Base-by-base conservation (phyloP, 1,284 basidiomycete genomes). In the Amylostereum areolatum region DNA sequence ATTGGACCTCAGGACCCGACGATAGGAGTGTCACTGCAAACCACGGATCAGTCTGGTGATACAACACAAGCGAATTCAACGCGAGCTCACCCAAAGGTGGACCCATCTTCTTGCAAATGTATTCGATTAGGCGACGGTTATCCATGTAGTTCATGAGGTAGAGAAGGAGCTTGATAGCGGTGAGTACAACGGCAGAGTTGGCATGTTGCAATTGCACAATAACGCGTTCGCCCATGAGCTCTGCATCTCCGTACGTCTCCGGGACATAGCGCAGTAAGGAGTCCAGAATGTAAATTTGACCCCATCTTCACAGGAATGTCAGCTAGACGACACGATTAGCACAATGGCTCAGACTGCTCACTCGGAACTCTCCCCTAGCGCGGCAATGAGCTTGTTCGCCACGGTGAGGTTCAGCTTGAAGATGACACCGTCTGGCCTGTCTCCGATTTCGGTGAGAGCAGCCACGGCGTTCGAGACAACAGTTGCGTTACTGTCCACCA, bases 101-200 rank as follows among this genome's bases (percentile, higher is more conserved):
- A 0, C 94, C 94, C 84, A 99, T 95, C 71, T 97, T 97, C 65
- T 90, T 86, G 71, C 96, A 97, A 52, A 97, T 86, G 57, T 86
- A 79, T 51, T 96, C 88, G 49, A 97, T 89, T 41, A 93, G 72
- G 45, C 78, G 80, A 50, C 89, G 80, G 64, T 90, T 89, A 55
- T 93, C 89, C 86, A 99, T 98, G 68, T 99, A 99, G 68, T 99
- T 99, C 95, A 99, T 97, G 54, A 99, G 75, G 65, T 97, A 99
- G 18, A 99, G 73, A 30, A 98, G 79, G 43, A 92, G 86, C 71
- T 99, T 99, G 77, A 97, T 92, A 4, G 93, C 88, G 5, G 93
- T 94, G 41, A 97, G 74, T 7, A 96, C 91, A 28, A 97, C 92
- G 2, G 94, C 92, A n/a, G 92, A 93, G 62, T 96, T 97, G 9